These are phyloP conservation scores for Krasilnikovozyma curviuscula DNA, from an alignment of 768 basidiomycete genomes.

Conservation along the genomic window DNA sequence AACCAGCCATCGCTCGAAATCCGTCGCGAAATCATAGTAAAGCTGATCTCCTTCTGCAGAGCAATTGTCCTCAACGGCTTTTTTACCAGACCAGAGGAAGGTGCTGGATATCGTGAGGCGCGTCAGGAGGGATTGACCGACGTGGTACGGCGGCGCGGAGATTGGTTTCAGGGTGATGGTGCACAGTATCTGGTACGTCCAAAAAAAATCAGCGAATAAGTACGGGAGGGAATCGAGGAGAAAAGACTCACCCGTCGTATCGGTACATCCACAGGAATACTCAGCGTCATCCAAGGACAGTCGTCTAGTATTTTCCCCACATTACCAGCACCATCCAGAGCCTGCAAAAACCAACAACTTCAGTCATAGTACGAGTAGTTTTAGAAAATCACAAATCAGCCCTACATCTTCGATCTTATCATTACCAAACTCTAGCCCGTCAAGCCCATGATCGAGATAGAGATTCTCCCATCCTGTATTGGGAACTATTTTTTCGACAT, in stretches of 20 bases:
- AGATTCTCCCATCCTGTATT: too few species aligned
- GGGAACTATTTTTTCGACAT: not conserved
- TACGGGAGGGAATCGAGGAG: too few species aligned
- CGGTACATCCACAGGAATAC: conserved; percentile 10
- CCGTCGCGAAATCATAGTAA: conserved; percentile 56
- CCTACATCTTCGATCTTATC: too few species aligned
- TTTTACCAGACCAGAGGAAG: conserved; percentile 42
- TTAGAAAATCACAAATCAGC: too few species aligned
- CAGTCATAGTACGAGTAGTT: too few species aligned
- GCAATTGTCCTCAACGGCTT: conserved; percentile 3
- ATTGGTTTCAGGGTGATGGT: not conserved
- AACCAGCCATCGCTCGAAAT: conserved; percentile 66
- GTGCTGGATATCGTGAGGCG: conserved; percentile 48
- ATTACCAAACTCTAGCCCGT: too few species aligned
- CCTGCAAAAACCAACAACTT: too few species aligned
- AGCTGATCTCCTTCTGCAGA: conserved; percentile 32
- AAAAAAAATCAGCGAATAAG: not conserved
- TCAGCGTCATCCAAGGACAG: conserved; percentile 3
- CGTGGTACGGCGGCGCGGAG: conserved; percentile 32
- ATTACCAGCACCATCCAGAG: too few species aligned
- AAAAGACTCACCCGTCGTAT: not conserved
- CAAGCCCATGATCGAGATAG: too few species aligned
- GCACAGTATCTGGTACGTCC: not conserved
- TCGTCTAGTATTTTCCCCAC: too few species aligned
- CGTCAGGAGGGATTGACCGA: conserved; percentile 68